Evolutionary conservation across 371 early-diverging fungal genomes (phyloP), one percentile per base, ranked within the genome.

Genomic region (Lichtheimia ramosa): DNA sequence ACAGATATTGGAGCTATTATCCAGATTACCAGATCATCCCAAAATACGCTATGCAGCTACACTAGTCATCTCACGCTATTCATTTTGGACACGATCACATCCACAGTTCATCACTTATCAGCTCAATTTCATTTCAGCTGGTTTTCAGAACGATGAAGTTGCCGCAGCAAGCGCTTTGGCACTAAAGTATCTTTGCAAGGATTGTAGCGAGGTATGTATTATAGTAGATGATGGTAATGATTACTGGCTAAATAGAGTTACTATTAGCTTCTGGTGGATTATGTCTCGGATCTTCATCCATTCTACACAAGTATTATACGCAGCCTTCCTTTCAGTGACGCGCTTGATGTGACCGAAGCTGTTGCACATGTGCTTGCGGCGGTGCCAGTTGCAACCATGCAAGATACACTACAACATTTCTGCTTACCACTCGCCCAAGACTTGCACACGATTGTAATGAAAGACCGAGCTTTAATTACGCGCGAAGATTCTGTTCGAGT

Each of bases 21-120:
- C 92, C 3, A 85, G 86, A 54, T 71, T 96, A 48, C 95, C 98
- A 1, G 73, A 79, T 15, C 95, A 96, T 64, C 92, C 96, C 13
- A 94, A 94, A 66, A 86, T 97, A 71, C 90, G 90, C 51, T 96
- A 96, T 61, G 95, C 97, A 0, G 93, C 95, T 2, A 94, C 95
- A 12, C 74, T 97, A n/a, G 95, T 97, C 4, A 92, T 98, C 62
- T 94, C 96, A 4, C 82, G 96, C 55, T 98, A 97, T 66, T 89
- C 97, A 7, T 85, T 87, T 55, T 98, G 99, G 99, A 95, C 96
- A 7, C 76, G 75, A 52, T 59, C 68, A 46, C 96, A 97, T 70
- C 94, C 96, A 3, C 86, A 93, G 65, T 94, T 84, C 62, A 84
- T 98, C 18, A 80, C 88, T 39, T 94, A 91, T 72, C 97, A 96